Percentiles rank a stretch among this genome's conserved stretches.
Evolutionary conservation across 2,329 filamentous ascomycete genomes (phyloP).

Genomic region (Zymoseptoria tritici): DNA sequence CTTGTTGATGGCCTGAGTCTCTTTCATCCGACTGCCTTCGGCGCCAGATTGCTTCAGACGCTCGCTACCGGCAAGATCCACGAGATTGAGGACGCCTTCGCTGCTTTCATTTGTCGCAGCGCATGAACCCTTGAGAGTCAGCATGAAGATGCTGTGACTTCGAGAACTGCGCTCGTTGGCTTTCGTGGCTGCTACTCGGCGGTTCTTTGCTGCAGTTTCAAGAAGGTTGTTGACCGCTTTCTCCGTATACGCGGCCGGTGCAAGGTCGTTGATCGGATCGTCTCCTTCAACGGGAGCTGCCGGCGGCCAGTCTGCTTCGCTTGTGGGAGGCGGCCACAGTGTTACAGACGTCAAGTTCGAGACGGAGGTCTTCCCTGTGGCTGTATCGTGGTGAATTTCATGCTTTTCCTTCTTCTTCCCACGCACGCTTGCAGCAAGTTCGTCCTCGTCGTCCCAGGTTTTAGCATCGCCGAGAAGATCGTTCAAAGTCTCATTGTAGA

Average conservation of each 20-base stretch:
- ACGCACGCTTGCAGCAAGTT: slow-evolving; percentile 19
- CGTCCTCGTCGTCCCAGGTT: slow-evolving; percentile 47
- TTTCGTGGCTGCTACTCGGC: slow-evolving; percentile 92
- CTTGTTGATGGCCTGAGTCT: slow-evolving; percentile 97
- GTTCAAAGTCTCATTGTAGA: slow-evolving; percentile 96
- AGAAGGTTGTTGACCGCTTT: slow-evolving; percentile 39
- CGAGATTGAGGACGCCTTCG: slow-evolving; percentile 89
- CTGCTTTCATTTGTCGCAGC: slow-evolving; percentile 70
- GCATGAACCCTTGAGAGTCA: slow-evolving; percentile 62
- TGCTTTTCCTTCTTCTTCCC: slow-evolving; percentile 62
- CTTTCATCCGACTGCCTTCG: slow-evolving; percentile 78
- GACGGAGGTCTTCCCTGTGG: slow-evolving; percentile 72
- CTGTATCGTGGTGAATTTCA: slow-evolving; percentile 80
- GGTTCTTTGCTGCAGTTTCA: slow-evolving; percentile 71
- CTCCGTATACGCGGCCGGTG: slow-evolving; percentile 22
- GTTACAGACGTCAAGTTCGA: slow-evolving; percentile 69
- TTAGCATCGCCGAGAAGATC: slow-evolving; percentile 72
- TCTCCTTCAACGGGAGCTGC: slow-evolving; percentile 10
- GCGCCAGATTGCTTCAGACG: slow-evolving; percentile 79
- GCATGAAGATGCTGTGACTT: slow-evolving; percentile 92
- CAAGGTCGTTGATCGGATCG: background rate
- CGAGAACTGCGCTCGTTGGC: slow-evolving; percentile 92
- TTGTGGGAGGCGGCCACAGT: slow-evolving; percentile 72
- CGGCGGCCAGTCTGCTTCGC: slow-evolving; percentile 36
- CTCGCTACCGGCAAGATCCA: slow-evolving; percentile 91